Percentiles rank a stretch among this genome's conserved stretches.
Evolutionary conservation across 2,329 filamentous ascomycete genomes (phyloP).

Genomic region (Stagonosporopsis cucurbitacearum): DNA sequence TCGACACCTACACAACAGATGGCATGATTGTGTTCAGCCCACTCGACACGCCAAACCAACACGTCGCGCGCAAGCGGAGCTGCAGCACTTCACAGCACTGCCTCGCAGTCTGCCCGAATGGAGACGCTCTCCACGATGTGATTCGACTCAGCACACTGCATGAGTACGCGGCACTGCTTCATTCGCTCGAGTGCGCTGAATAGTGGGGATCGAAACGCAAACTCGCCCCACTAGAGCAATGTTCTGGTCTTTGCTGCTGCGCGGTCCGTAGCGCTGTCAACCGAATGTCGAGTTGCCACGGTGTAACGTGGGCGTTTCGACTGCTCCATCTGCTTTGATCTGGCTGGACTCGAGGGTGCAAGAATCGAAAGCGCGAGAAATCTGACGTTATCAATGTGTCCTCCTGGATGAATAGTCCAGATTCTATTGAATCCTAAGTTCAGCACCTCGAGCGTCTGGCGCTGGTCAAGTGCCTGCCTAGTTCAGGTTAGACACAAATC

Average conservation of each 20-base stretch:
- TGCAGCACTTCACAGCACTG: slow-evolving; percentile 13
- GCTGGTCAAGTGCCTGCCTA: too few species aligned
- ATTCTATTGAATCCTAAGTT: too few species aligned
- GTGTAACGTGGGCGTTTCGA: background rate
- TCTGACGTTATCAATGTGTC: background rate
- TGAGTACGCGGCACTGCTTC: slow-evolving; percentile 40
- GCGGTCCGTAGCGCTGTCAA: slow-evolving; percentile 21
- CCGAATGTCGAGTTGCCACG: slow-evolving; percentile 15
- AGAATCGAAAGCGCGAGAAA: background rate
- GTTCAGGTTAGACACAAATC: too few species aligned
- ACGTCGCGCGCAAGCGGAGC: slow-evolving; percentile 27
- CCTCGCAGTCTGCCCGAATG: slow-evolving; percentile 12
- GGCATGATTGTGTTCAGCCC: slow-evolving; percentile 20
- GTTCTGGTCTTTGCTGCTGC: slow-evolving; percentile 18
- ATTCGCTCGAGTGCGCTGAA: slow-evolving; percentile 33
- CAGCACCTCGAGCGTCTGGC: too few species aligned
- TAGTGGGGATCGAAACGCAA: slow-evolving; percentile 25
- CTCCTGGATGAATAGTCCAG: too few species aligned
- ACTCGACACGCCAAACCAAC: slow-evolving; percentile 29
- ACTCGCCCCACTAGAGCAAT: slow-evolving; percentile 12
- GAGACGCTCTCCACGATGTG: slow-evolving; percentile 1
- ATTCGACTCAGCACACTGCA: slow-evolving; percentile 38
- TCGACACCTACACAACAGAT: slow-evolving; percentile 9
- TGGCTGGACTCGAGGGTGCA: background rate
- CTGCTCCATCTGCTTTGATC: background rate